phyloP scores from a whole-genome alignment of 768 basidiomycete genomes.

The Kwoniella shandongensis region DNA sequence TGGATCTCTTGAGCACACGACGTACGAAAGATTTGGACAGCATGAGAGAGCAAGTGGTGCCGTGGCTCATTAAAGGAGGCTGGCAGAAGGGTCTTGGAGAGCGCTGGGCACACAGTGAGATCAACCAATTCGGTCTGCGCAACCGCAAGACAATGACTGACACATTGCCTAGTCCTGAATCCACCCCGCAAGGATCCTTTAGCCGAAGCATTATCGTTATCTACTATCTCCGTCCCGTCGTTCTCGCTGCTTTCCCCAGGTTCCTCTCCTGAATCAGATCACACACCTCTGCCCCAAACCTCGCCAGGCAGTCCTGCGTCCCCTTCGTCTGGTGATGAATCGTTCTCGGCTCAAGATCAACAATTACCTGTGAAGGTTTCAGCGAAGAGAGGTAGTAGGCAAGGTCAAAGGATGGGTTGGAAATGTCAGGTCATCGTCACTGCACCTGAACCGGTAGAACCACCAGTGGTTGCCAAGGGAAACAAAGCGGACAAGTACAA shows the following conservation, averaged over 20 bases:
- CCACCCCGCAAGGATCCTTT: slow-evolving; percentile 39
- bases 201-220: slow-evolving; percentile 34
- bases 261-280: slow-evolving; percentile 20
- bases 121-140: neutral
- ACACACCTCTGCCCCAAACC: slow-evolving; percentile 18
- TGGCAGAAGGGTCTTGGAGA: slow-evolving; percentile 57
- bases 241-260: slow-evolving; percentile 4
- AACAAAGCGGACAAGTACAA: slow-evolving; percentile 27
- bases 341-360: neutral
- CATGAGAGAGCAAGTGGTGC: slow-evolving; percentile 83
- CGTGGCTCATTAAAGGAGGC: slow-evolving; percentile 85
- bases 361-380: neutral
- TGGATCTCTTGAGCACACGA: slow-evolving; percentile 64
- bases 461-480: slow-evolving; percentile 19
- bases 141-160: slow-evolving; percentile 11
- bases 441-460: slow-evolving; percentile 20
- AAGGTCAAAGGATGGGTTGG: slow-evolving; percentile 20
- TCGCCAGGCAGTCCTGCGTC: neutral
- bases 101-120: slow-evolving; percentile 51
- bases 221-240: slow-evolving; percentile 26
- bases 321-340: neutral
- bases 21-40: slow-evolving; percentile 74
- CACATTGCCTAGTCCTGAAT: slow-evolving; percentile 32
- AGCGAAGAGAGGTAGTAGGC: neutral
- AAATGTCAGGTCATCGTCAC: slow-evolving; percentile 44